phyloP scores from a whole-genome alignment of 768 basidiomycete genomes.

The Symmetrospora coprosmae region DNA sequence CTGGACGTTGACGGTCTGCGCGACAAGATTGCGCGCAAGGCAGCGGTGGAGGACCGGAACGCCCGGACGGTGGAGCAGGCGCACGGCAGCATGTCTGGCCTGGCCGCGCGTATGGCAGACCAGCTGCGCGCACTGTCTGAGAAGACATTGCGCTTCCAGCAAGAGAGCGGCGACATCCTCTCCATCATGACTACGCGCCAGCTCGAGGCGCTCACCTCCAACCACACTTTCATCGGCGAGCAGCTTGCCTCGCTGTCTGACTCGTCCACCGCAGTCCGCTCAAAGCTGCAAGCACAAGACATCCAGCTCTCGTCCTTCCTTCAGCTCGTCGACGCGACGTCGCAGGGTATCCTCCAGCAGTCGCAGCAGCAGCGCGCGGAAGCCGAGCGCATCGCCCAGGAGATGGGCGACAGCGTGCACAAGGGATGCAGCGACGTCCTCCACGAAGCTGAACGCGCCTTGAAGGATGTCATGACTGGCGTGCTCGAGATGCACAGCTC shows the following conservation, averaged over 20 bases:
- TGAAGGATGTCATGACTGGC: background rate
- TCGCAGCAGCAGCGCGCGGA: background rate
- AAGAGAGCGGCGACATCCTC: no score
- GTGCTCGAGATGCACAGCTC: background rate
- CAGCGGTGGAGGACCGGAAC: constrained; percentile 3
- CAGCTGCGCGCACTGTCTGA: no score
- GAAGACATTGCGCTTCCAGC: no score
- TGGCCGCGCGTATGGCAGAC: no score
- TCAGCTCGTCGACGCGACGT: constrained; percentile 10
- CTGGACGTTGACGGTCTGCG: constrained; percentile 19
- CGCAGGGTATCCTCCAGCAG: background rate
- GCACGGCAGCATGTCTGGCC: background rate
- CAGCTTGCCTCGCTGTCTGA: constrained; percentile 3
- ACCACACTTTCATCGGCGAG: background rate
- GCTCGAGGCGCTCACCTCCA: constrained; percentile 17
- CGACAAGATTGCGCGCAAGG: constrained; percentile 14
- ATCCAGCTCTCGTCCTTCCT: constrained; percentile 6
- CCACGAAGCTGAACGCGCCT: background rate
- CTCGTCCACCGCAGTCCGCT: background rate
- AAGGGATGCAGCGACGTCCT: background rate
- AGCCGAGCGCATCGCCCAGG: background rate
- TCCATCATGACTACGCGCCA: no score
- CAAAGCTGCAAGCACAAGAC: background rate
- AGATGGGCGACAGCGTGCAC: background rate
- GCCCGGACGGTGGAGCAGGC: background rate